These are phyloP conservation scores for Ganoderma leucocontextum DNA, from an alignment of 1,284 basidiomycete genomes.

Conservation along the genomic window DNA sequence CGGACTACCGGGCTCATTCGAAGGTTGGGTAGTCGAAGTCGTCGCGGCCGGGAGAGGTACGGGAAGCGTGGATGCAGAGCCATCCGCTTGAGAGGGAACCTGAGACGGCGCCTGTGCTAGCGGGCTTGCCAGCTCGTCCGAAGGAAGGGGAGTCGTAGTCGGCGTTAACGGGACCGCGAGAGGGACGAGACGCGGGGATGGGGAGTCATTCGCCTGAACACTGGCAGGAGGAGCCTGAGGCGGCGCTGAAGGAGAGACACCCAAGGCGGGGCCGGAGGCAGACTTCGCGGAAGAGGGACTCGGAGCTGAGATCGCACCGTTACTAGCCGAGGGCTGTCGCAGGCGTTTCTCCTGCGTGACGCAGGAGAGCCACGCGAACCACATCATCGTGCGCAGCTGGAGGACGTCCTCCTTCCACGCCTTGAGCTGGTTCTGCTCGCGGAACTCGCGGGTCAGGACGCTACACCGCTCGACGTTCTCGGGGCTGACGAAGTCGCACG, in stretches of 20 bases:
- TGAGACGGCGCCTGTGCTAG: background rate
- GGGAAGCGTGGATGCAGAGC: background rate
- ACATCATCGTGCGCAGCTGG: constrained; percentile 87
- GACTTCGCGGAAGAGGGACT: background rate
- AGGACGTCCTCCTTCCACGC: constrained; percentile 92
- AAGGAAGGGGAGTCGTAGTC: background rate
- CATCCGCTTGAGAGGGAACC: background rate
- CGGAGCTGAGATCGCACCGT: background rate
- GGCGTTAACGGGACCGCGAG: background rate
- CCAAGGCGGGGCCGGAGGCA: background rate
- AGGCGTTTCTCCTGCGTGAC: constrained; percentile 8
- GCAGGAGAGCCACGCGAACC: constrained; percentile 84
- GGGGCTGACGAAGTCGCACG: constrained; percentile 89
- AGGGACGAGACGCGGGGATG: background rate
- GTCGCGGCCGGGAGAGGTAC: background rate
- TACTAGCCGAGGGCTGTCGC: background rate
- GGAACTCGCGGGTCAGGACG: constrained; percentile 43
- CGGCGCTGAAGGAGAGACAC: background rate
- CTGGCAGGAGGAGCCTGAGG: background rate
- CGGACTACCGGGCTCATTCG: background rate
- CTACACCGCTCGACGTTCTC: constrained; percentile 82
- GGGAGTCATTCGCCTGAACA: background rate
- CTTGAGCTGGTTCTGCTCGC: constrained; percentile 62
- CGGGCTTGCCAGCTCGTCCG: background rate
- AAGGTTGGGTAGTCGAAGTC: background rate